These are phyloP conservation scores for Crithidia expoeki DNA, from an alignment of 208 protist genomes.

Conservation along the genomic window DNA sequence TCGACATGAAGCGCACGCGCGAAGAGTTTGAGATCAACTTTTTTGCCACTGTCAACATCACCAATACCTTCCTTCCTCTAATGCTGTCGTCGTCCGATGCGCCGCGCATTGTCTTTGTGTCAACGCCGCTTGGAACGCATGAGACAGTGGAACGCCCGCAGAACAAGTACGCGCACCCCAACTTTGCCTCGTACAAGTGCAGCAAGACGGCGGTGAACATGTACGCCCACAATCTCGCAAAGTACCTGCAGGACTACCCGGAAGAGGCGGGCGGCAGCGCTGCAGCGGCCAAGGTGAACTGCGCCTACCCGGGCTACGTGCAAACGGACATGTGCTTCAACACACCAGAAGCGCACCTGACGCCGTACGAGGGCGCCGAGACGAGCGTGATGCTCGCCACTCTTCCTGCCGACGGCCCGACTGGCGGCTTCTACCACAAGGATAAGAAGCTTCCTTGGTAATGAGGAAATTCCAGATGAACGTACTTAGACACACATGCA, in stretches of 20 bases:
- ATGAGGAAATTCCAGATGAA: neutral
- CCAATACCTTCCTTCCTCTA: slow-evolving; percentile 72
- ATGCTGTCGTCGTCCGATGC: slow-evolving; percentile 61
- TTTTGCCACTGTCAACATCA: slow-evolving; percentile 62
- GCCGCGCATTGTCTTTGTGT: slow-evolving; percentile 75
- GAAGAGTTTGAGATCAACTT: slow-evolving; percentile 78
- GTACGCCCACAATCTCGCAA: slow-evolving; percentile 83
- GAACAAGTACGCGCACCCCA: slow-evolving; percentile 48
- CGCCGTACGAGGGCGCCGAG: slow-evolving; percentile 74
- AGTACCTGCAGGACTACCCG: slow-evolving; percentile 55
- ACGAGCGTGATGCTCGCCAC: slow-evolving; percentile 80
- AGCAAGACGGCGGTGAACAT: slow-evolving; percentile 82
- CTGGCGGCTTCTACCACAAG: slow-evolving; percentile 82
- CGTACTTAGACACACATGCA: neutral
- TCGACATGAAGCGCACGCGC: slow-evolving; percentile 59
- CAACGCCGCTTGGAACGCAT: slow-evolving; percentile 71
- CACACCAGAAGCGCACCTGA: slow-evolving; percentile 46
- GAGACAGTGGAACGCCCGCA: slow-evolving; percentile 53
- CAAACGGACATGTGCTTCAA: slow-evolving; percentile 79
- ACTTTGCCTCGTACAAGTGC: slow-evolving; percentile 60
- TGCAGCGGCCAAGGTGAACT: slow-evolving; percentile 69
- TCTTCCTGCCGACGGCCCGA: slow-evolving; percentile 76
- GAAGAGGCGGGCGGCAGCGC: slow-evolving; percentile 56
- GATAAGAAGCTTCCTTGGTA: slow-evolving; percentile 80
- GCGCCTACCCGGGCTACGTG: slow-evolving; percentile 79